These are phyloP conservation scores for Fusarium napiforme DNA, from an alignment of 2,329 filamentous ascomycete genomes.

Conservation along the genomic window DNA sequence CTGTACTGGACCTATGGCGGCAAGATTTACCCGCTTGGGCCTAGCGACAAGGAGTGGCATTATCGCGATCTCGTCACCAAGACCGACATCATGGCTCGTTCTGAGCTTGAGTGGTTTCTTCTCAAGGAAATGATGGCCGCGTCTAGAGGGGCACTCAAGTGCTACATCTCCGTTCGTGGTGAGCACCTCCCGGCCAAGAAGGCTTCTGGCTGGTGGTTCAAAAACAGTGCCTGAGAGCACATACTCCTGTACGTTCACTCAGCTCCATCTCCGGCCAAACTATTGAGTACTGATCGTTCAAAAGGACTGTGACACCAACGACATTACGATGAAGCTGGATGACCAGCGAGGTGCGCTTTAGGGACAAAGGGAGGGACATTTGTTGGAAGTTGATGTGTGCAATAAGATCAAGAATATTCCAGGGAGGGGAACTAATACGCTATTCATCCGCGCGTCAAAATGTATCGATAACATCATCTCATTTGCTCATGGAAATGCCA, in stretches of 20 bases:
- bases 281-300: not conserved
- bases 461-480: not conserved
- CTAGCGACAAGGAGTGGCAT: constrained; percentile 41
- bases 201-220: constrained; percentile 35
- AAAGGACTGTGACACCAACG: not conserved
- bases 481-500: not conserved
- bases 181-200: constrained; percentile 21
- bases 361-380: constrained; percentile 1
- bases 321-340: not conserved
- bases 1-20: constrained; percentile 44
- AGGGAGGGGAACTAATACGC: not conserved
- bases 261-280: not conserved
- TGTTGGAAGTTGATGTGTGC: not conserved
- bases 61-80: constrained; percentile 43
- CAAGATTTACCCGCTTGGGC: constrained; percentile 37
- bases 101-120: constrained; percentile 43
- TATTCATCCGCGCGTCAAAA: not conserved
- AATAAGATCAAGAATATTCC: not conserved
- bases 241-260: not conserved
- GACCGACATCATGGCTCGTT: constrained; percentile 40
- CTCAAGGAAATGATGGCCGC: constrained; percentile 45
- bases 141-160: constrained; percentile 40
- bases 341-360: not conserved
- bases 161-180: constrained; percentile 41
- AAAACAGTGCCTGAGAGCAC: constrained; percentile 12